Evolutionary conservation across 1,139 yeast genomes (phyloP).

Genomic region (Saccharomyces hybrid): DNA sequence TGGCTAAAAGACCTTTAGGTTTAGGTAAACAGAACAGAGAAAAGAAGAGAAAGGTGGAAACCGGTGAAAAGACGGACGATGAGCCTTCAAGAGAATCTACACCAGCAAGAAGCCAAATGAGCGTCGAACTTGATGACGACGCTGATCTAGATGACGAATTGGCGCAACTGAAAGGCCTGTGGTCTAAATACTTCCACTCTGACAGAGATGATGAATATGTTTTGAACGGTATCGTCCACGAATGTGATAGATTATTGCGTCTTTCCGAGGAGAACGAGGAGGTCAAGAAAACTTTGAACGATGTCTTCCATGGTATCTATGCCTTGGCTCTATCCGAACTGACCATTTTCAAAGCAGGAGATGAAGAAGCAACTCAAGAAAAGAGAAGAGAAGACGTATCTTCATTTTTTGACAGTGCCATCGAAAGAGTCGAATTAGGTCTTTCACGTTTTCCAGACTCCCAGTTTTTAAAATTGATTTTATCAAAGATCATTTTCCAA

Average conservation of each 20-base stretch:
- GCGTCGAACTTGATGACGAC: conserved; percentile 64
- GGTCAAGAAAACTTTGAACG: conserved; percentile 37
- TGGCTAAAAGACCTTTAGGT: conserved; percentile 80
- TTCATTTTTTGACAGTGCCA: conserved; percentile 59
- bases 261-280: conserved; percentile 32
- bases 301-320: conserved; percentile 64
- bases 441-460: conserved; percentile 43
- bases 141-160: conserved; percentile 73
- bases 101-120: conserved; percentile 31
- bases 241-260: conserved; percentile 76
- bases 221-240: conserved; percentile 82
- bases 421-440: conserved; percentile 64
- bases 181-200: conserved; percentile 50
- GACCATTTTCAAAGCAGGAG: conserved; percentile 45
- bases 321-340: conserved; percentile 66
- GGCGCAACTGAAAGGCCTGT: conserved; percentile 64
- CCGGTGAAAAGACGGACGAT: conserved; percentile 4
- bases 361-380: conserved; percentile 23
- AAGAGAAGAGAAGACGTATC: conserved; percentile 36
- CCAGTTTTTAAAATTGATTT: conserved; percentile 44
- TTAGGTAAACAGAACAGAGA: conserved; percentile 53
- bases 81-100: conserved; percentile 13
- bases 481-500: conserved; percentile 48
- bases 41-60: conserved; percentile 33
- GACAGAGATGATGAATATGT: conserved; percentile 56